phyloP scores from a whole-genome alignment of 352 stramenopile genomes.

The Pythium brassicae region DNA sequence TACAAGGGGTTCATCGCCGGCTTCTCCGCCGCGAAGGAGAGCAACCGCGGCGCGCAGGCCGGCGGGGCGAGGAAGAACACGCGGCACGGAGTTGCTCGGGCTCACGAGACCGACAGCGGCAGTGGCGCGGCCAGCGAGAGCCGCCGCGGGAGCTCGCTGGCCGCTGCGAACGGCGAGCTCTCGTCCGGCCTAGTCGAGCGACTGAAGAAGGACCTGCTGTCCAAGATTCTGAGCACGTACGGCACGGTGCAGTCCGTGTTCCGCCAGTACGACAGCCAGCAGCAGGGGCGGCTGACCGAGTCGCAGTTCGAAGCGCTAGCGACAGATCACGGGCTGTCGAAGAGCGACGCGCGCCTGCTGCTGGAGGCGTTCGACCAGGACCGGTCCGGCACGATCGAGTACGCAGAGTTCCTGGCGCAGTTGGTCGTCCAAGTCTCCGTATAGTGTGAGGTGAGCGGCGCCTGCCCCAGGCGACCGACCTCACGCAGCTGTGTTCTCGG shows the following conservation, averaged over 20 bases:
- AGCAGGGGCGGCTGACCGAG: constrained; percentile 28
- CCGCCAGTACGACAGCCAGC: constrained; percentile 40
- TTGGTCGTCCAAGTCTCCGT: constrained; percentile 21
- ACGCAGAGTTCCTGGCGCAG: constrained; percentile 51
- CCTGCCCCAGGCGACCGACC: no score
- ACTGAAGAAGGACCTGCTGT: constrained; percentile 42
- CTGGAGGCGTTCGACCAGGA: constrained; percentile 41
- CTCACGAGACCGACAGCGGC: constrained; percentile 5
- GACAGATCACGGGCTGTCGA: constrained; percentile 25
- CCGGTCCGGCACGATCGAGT: constrained; percentile 45
- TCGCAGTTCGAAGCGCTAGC: constrained; percentile 46
- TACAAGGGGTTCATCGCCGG: constrained; percentile 64
- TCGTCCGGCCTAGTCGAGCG: constrained; percentile 17
- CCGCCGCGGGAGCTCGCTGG: constrained; percentile 1
- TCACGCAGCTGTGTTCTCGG: constrained; percentile 5
- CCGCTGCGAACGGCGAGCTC: not conserved
- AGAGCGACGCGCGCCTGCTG: constrained; percentile 24
- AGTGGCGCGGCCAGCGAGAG: constrained; percentile 8
- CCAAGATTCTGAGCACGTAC: constrained; percentile 32
- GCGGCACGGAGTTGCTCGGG: constrained; percentile 11
- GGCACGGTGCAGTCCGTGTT: constrained; percentile 51
- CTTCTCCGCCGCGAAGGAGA: constrained; percentile 29
- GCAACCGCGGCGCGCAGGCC: constrained; percentile 7
- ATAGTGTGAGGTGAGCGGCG: no score
- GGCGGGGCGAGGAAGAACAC: constrained; percentile 14